These are phyloP conservation scores for Didymella glomerata DNA, from an alignment of 2,329 filamentous ascomycete species.

Conservation along the genomic window DNA sequence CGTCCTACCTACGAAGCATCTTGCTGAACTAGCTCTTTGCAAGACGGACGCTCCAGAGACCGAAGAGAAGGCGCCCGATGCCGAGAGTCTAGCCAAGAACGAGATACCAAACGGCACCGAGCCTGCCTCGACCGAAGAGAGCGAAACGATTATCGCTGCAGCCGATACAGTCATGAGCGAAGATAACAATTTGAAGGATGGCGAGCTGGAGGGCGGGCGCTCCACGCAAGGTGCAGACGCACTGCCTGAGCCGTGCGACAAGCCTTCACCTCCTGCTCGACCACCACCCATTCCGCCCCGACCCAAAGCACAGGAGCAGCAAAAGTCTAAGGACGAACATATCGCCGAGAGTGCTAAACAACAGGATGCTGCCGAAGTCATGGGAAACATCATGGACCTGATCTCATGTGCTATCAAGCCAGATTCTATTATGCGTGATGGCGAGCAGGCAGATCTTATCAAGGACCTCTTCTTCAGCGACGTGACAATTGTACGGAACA, in stretches of 20 bases:
- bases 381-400: constrained; percentile 89
- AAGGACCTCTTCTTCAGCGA: constrained; percentile 60
- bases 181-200: constrained; percentile 15
- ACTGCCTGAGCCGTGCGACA: constrained; percentile 28
- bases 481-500: constrained; percentile 56
- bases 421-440: constrained; percentile 69
- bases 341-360: constrained; percentile 71
- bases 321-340: constrained; percentile 53
- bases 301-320: constrained; percentile 42
- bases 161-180: constrained; percentile 41
- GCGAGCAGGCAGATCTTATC: constrained; percentile 82
- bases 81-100: constrained; percentile 53
- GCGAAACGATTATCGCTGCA: constrained; percentile 12
- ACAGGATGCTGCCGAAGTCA: constrained; percentile 95
- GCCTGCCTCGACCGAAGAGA: constrained; percentile 44
- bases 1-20: constrained; percentile 75
- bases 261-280: constrained; percentile 53
- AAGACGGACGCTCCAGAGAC: constrained; percentile 57
- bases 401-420: constrained; percentile 87
- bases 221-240: constrained; percentile 34
- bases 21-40: constrained; percentile 82
- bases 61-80: constrained; percentile 53
- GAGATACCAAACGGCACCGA: constrained; percentile 56
- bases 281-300: constrained; percentile 69
- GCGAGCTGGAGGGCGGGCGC: constrained; percentile 29